Evolutionary conservation across 2,329 filamentous ascomycete genomes (phyloP), one percentile per base, ranked within the genome.

Genomic region (Nectriaceae sp.): DNA sequence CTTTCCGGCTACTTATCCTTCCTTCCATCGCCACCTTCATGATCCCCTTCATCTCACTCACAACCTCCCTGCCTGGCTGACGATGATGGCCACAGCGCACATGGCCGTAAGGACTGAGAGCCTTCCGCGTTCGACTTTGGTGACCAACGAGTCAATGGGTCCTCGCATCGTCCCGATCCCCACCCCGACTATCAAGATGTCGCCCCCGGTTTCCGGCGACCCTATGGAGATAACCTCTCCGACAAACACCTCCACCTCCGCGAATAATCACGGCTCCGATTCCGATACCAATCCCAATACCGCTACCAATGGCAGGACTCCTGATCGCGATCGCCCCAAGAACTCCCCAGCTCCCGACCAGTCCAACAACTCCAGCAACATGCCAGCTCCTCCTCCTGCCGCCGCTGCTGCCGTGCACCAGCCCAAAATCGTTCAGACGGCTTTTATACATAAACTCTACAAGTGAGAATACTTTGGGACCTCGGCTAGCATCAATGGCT

Each of bases 381-480:
- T 81, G 77, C 70, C 77, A 26, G 76, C 78, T 19, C 78, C 77
- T 15, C 68, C 71, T 18, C 71, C 75, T 3, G 72, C 77, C n/a
- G 85, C 86, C 18, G 84, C 85, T 1, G 84, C 88, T 4, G 87
- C 87, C 40, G 87, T 92, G 44, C 90, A 96, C 66, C 92, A 96
- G 67, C 92, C 94, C 50, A 99, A 99, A 73, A 93, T 97, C 38
- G 91, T 97, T 15, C 94, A 99, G 74, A 97, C 94, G 11, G 94
- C 94, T 19, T 99, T 99, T 65, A 97, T 99, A 57, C 94, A 99
- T 71, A 99, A 99, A 72, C 83, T 99, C 29, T 99, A 97, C 78
- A 97, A 95, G 92, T 97, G 78, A 65, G 87, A 46, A 22, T 11
- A 13, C 20, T 22, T 38, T n/a, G n/a, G n/a, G n/a, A n/a, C 35